These are phyloP conservation scores for Oxytropis ochrocephala DNA, from an alignment of 306 rosid genomes.

Conservation along the genomic window DNA sequence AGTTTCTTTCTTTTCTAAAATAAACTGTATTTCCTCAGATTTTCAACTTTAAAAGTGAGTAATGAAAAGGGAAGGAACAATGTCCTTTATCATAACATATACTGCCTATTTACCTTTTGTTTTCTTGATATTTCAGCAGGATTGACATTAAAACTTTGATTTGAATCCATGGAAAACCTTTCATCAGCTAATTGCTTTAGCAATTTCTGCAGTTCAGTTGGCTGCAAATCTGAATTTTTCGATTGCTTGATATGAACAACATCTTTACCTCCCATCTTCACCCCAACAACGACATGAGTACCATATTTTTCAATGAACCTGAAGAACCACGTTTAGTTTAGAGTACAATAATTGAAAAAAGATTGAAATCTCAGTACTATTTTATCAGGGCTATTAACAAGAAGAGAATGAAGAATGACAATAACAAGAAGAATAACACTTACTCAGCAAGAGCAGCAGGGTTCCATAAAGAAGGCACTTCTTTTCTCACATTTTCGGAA, in stretches of 20 bases:
- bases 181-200: constrained; percentile 72
- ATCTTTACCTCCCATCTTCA: constrained; percentile 96
- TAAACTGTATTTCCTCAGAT: background rate
- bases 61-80: too few species aligned
- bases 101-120: constrained; percentile 34
- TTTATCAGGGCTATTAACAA: background rate
- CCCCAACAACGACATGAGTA: constrained; percentile 83
- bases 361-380: background rate
- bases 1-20: background rate
- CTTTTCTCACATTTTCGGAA: constrained; percentile 49
- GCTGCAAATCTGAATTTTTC: constrained; percentile 46
- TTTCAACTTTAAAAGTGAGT: background rate
- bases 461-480: constrained; percentile 77
- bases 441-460: constrained; percentile 84
- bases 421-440: constrained; percentile 9
- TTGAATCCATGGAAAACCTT: constrained; percentile 49
- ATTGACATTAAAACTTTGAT: constrained; percentile 25
- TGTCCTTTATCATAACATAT: background rate
- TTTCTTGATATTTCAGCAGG: constrained; percentile 36
- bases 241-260: constrained; percentile 69
- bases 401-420: background rate
- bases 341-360: background rate
- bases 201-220: constrained; percentile 59
- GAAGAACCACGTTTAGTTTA: constrained; percentile 29
- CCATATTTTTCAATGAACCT: constrained; percentile 93